Base-by-base conservation (phyloP, 1,139 yeast species). In the Candida smagusa region DNA sequence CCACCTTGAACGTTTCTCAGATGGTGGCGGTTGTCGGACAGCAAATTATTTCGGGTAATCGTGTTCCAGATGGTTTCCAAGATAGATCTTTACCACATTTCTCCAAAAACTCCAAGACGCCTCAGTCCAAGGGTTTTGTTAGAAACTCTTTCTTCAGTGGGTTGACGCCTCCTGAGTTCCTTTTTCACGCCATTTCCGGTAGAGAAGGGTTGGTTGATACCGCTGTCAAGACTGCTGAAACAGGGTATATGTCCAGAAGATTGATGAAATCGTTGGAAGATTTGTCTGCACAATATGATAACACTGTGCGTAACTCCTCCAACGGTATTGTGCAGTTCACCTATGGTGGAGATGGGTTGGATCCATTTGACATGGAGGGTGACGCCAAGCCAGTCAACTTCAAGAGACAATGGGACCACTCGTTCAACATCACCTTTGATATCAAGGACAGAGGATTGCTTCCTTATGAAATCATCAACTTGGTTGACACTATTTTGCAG, bases 21-120 rank as follows among this genome's bases (percentile, higher is more conserved):
- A 94, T 94, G 99, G 98, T 94, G 74, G 98, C 99, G 0, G 97
- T 94, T 59, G 99, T 94, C 35, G 99, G 99, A 42, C 99, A 94
- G 66, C 99, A 94, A 63, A 94, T 94, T 70, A 94, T 94, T 53
- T 82, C 96, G 4, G 99, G 99, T 63, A 86, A 87, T 58, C 96
- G 99, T 77, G 98, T 94, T 49, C 98, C 98, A 13, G 96, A 94
- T 74, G 99, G 99, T 22, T 94, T 94, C 74, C 98, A 94, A 63
- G 97, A 94, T 64, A 81, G 99, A 64, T 88, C 98, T 0, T 70
- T 94, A 47, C 99, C 99, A 8, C 99, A 94, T 68, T 94, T 94
- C 70, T 82, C 89, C 38, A 94, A 94, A 63, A 87, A 86, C 61
- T 89, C 97, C 45, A 90, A 92, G 59, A 87, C 97, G 28, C 98